Conservation (phyloP, 805 yeast genomes). For the Candida adriatica region DNA sequence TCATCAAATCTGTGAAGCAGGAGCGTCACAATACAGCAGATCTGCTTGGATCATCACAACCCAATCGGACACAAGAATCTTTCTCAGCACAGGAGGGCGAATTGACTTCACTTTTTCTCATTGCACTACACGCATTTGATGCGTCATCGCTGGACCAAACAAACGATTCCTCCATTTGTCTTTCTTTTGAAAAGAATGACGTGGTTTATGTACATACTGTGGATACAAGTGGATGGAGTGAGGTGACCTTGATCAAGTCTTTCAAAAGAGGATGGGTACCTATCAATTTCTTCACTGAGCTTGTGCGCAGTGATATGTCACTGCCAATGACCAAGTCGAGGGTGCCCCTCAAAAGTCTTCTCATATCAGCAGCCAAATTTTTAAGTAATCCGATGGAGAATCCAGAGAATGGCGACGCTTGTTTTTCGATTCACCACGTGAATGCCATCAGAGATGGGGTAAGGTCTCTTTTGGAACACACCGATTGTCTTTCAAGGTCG, state of each 20-base stretch:
- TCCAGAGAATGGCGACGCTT: conserved; percentile 29
- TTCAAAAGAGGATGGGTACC: conserved; percentile 80
- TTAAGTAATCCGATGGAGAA: conserved; percentile 53
- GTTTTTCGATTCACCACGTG: conserved; percentile 27
- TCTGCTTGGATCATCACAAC: conserved; percentile 17
- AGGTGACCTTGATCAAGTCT: conserved; percentile 61
- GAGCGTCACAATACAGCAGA: conserved; percentile 57
- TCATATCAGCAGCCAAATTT: conserved; percentile 61
- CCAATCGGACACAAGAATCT: neutral
- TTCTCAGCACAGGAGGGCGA: conserved; percentile 18
- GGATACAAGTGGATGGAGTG: conserved; percentile 86
- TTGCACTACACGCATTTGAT: conserved; percentile 55
- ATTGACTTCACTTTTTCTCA: conserved; percentile 45
- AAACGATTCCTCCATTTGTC: conserved; percentile 65
- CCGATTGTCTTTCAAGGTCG: conserved; percentile 71
- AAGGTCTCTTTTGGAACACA: conserved; percentile 50
- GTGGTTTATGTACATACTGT: conserved; percentile 72
- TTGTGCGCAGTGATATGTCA: conserved; percentile 30
- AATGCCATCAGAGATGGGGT: conserved; percentile 73
- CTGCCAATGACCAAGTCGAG: conserved; percentile 44
- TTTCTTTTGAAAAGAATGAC: conserved; percentile 64
- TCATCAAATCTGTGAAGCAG: conserved; percentile 51
- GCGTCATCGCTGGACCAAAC: conserved; percentile 51
- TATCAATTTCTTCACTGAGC: conserved; percentile 61
- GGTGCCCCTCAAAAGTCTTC: conserved; percentile 44